Evolutionary conservation across 441 rosid species (phyloP).

Genomic region (Brassica hybrid): DNA sequence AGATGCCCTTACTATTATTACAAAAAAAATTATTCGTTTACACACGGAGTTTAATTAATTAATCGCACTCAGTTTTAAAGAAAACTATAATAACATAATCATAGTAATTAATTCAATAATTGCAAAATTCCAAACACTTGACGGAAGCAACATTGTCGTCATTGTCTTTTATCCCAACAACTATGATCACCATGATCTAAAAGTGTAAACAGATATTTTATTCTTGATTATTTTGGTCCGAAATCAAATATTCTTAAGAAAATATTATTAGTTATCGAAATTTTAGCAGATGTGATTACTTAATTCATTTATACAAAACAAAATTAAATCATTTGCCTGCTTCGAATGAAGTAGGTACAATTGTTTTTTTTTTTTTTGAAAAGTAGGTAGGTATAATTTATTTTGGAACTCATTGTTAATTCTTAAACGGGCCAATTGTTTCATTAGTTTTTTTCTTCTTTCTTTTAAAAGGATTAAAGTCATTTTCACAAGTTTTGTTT

Average conservation of each 20-base stretch:
- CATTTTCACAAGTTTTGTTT: not conserved
- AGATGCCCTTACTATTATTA: no score
- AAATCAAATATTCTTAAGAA: slow-evolving; percentile 23
- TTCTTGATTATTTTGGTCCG: slow-evolving; percentile 4
- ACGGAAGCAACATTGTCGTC: slow-evolving; percentile 38
- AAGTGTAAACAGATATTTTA: slow-evolving; percentile 8
- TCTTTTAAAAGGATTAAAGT: not conserved
- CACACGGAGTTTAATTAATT: no score
- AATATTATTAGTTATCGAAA: not conserved
- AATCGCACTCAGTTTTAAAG: no score
- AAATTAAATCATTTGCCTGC: slow-evolving; percentile 8
- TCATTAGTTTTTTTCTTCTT: not conserved
- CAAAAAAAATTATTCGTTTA: no score
- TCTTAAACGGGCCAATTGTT: slow-evolving; percentile 12
- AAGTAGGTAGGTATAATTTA: slow-evolving; percentile 26
- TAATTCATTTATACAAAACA: not conserved
- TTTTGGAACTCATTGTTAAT: slow-evolving; percentile 29
- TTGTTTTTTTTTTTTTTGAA: slow-evolving; percentile 5
- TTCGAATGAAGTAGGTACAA: slow-evolving; percentile 36
- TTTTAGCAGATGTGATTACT: slow-evolving; percentile 14
- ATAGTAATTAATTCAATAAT: slow-evolving; percentile 7
- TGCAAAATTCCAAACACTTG: slow-evolving; percentile 42
- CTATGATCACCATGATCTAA: slow-evolving; percentile 37
- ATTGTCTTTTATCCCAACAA: slow-evolving; percentile 43
- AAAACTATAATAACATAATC: no score